Base-by-base conservation (phyloP, 2,329 filamentous ascomycete genomes). In the Diaporthe citriasiana region DNA sequence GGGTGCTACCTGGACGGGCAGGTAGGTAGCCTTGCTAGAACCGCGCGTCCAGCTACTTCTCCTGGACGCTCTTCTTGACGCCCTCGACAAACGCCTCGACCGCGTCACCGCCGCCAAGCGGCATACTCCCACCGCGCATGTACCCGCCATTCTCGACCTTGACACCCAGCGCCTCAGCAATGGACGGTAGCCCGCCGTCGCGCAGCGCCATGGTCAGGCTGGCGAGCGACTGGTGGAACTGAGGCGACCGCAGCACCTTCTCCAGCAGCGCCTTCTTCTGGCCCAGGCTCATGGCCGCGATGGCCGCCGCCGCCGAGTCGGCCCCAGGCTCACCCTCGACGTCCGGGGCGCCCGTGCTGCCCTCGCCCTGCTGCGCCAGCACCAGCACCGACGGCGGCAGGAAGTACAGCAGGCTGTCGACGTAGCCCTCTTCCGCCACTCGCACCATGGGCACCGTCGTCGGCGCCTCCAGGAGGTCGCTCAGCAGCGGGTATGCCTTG, bases 31-130 rank as follows among this genome's bases (percentile, higher is more conserved):
- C 25, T 63, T 40, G 38, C 57, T 6, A 38, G 50, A 25, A 17
- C 30, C 63, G 33, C 30, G 9, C 22, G 45, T 38, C 33, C n/a
- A 17, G 45, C 53, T 69, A 80, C 77, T 83, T 79, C 79, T 88
- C 83, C 73, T 94, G 89, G 0, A 95, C 93, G 8, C 91, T 92
- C 84, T 90, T 93, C 88, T 93, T 97, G 63, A 98, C 92, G 4
- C 96, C 97, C 72, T 97, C 91, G 30, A 99, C 89, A 83, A 99
- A 99, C 4, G 94, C 94, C 85, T 97, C 93, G 1, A 99, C 92
- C 17, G 96, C 96, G 78, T 97, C 93, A 8, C 93, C 94, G 70
- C 95, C 95, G 56, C 95, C 96, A 59, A 98, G 84, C 2, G 96
- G 95, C 86, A 98, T 92, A 68, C 90, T 93, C 8, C 94, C 93